Conservation (phyloP, 768 basidiomycete species). For the Candolleomyces efflorescens region DNA sequence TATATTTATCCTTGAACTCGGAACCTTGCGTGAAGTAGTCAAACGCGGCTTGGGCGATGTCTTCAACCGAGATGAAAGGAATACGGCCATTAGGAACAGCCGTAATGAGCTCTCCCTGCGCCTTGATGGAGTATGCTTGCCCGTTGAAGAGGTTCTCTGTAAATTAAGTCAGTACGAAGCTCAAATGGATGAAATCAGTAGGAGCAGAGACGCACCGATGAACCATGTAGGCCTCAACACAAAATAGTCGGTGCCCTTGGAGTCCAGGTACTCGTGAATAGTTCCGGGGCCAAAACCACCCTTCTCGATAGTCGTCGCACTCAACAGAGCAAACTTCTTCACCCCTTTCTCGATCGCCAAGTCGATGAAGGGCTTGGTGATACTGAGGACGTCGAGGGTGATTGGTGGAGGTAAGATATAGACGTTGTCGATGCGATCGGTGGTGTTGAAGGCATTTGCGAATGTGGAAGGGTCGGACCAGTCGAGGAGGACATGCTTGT, state of each 20-base stretch:
- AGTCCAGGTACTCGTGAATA: conserved; percentile 30
- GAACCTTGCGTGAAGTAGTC: conserved; percentile 17
- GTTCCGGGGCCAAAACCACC: conserved; percentile 15
- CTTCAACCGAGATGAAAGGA: conserved; percentile 21
- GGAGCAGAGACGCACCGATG: conserved; percentile 20
- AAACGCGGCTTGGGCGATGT: conserved; percentile 23
- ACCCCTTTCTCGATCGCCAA: conserved; percentile 22
- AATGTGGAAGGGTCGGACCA: conserved; percentile 28
- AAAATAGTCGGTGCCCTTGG: conserved; percentile 27
- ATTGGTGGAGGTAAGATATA: conserved; percentile 26
- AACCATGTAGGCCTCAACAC: conserved; percentile 36
- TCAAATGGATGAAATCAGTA: neutral
- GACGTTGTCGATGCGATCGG: conserved; percentile 20
- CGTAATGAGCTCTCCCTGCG: conserved; percentile 15
- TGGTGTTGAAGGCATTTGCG: conserved; percentile 6
- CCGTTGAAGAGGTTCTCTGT: neutral
- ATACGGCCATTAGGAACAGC: conserved; percentile 22
- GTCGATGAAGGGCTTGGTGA: conserved; percentile 28
- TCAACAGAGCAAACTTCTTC: conserved; percentile 24
- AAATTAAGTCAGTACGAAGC: neutral
- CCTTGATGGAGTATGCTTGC: neutral
- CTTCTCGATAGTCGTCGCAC: conserved; percentile 10
- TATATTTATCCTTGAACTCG: conserved; percentile 10
- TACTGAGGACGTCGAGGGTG: conserved; percentile 11
- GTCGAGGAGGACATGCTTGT: conserved; percentile 22